phyloP scores from a whole-genome alignment of 805 yeast genomes.

The Wickerhamomyces sydowiorum region DNA sequence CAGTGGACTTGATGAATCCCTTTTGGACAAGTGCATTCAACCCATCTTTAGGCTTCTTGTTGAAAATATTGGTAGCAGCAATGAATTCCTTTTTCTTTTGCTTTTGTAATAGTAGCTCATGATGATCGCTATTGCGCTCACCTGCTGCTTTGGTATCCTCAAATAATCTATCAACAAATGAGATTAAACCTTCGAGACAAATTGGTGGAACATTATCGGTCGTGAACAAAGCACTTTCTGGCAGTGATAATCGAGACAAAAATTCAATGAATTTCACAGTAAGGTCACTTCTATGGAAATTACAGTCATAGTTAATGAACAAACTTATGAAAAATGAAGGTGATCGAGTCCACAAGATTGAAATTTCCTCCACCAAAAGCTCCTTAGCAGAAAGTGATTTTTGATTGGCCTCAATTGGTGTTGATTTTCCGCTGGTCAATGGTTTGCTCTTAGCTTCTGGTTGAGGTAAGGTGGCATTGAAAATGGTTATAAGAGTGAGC shows the following conservation, averaged over 20 bases:
- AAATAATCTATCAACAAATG: slow-evolving; percentile 59
- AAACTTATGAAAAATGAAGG: slow-evolving; percentile 72
- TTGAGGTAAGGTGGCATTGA: slow-evolving; percentile 47
- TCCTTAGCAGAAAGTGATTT: slow-evolving; percentile 51
- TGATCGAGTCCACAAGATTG: slow-evolving; percentile 75
- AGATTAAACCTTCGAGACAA: slow-evolving; percentile 81
- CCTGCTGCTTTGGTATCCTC: slow-evolving; percentile 30
- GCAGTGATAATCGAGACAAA: slow-evolving; percentile 72
- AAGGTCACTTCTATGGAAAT: slow-evolving; percentile 78
- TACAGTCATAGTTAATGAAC: slow-evolving; percentile 86
- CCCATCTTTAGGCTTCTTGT: slow-evolving; percentile 75
- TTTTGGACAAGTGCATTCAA: slow-evolving; percentile 55
- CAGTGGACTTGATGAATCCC: slow-evolving; percentile 54
- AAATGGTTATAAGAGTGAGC: slow-evolving; percentile 56
- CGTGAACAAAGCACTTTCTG: slow-evolving; percentile 75
- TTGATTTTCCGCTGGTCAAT: slow-evolving; percentile 18
- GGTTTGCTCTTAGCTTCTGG: slow-evolving; percentile 10
- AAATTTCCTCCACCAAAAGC: slow-evolving; percentile 74
- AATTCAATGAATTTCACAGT: slow-evolving; percentile 61
- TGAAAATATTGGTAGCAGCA: slow-evolving; percentile 68
- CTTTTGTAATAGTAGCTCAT: slow-evolving; percentile 25
- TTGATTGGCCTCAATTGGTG: slow-evolving; percentile 25
- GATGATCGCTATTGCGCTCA: slow-evolving; percentile 9
- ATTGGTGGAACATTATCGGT: slow-evolving; percentile 90
- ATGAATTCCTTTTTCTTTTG: slow-evolving; percentile 68